A percentile compares a stretch with the other conserved stretches of the same genome.
These are phyloP conservation scores for Flammula alnicola DNA, from an alignment of 1,284 basidiomycete species.

Conservation along the genomic window DNA sequence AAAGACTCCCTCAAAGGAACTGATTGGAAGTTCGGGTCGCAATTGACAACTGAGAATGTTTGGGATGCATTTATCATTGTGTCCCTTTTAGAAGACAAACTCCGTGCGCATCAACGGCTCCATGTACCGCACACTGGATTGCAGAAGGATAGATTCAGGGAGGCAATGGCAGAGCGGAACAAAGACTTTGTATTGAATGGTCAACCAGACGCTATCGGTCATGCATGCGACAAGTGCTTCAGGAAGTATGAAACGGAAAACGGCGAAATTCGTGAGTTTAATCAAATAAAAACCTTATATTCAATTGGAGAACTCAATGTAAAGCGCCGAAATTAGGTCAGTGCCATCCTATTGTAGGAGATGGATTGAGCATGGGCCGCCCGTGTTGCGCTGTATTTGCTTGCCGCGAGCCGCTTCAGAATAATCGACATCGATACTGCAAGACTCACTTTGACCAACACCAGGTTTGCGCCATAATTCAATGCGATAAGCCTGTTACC, in stretches of 20 bases:
- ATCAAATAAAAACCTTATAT: background rate
- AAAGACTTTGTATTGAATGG: conserved; percentile 24
- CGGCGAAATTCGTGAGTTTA: conserved; percentile 11
- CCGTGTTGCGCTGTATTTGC: conserved; percentile 30
- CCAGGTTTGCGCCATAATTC: conserved; percentile 9
- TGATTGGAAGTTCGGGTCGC: conserved; percentile 24
- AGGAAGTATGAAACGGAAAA: conserved; percentile 21
- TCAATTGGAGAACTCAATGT: too few relatives aligned
- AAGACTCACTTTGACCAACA: conserved; percentile 18
- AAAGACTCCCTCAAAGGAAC: background rate
- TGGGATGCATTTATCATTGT: conserved; percentile 36
- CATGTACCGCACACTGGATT: conserved; percentile 27
- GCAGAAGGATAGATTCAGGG: conserved; percentile 28
- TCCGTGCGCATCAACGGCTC: conserved; percentile 15
- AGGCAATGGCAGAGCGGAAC: conserved; percentile 29
- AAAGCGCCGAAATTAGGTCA: too few relatives aligned
- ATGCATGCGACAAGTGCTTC: conserved; percentile 34
- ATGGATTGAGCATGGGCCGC: conserved; percentile 35
- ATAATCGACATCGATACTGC: conserved; percentile 33
- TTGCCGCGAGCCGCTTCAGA: conserved; percentile 28
- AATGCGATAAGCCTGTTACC: conserved; percentile 2
- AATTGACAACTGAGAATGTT: conserved; percentile 30
- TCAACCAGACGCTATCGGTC: conserved; percentile 28
- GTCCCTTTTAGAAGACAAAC: conserved; percentile 28
- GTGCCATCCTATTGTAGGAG: conserved; percentile 31